Base-by-base conservation (phyloP, 2,329 filamentous ascomycete genomes). In the Cercospora zeae-maydis region DNA sequence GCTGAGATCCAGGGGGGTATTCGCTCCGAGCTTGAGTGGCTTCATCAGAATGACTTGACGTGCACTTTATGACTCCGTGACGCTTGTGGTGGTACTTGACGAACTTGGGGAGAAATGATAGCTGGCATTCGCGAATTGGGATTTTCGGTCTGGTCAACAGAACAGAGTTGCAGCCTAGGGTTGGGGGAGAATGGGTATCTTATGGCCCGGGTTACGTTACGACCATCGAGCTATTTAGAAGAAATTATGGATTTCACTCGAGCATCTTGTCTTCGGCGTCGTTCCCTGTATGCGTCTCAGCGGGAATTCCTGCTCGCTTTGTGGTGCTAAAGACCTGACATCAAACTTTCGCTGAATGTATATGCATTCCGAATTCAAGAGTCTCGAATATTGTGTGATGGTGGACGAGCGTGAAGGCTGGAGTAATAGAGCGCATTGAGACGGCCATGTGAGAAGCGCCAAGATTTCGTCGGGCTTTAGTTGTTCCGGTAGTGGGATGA, bases 61-160 rank as follows among this genome's bases (percentile, higher is more conserved):
- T 61, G 62, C 54, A 63, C 58, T 34, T 61, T 63, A 47, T 63
- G 62, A 63, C 58, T 58, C 13, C 53, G 59, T 24, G 51, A 61
- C 37, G 59, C 59, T 49, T 61, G 59, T 36, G 59, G 51, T 7
- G 59, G 59, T 36, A 37, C 13, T 36, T 61, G 27, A 52, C 14
- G 30, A 34, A 19, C 39, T 45, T 45, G 4, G 39, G 10, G 19
- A 33, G 37, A 21, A 42, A 4, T 42, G 24, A 14, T 11, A 24
- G 4, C 37, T 42, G 19, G 19, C 31, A 24, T 13, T 9, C 14
- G 45, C 34, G 34, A 9, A 33, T 2, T 53, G 9, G 54, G 54
- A 16, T 34, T 39, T n/a, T 39, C n/a, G 36, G 10, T 36, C 27
- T 27, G 54, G 24, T 13, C 7, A 21, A 42, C 54, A 57, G 54